Evolutionary conservation across 768 basidiomycete species (phyloP).

Genomic region (Leccinum boreale): DNA sequence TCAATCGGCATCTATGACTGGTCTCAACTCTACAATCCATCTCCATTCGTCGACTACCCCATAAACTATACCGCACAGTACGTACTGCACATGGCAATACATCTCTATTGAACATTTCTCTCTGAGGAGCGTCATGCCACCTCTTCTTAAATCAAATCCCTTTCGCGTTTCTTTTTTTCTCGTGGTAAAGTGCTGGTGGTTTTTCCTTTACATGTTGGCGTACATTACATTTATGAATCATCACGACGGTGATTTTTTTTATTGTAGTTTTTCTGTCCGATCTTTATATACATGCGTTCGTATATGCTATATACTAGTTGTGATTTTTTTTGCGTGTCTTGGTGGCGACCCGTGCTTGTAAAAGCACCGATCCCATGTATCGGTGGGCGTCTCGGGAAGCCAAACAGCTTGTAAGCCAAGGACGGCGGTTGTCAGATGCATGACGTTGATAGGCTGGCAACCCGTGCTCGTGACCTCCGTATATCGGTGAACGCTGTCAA

Average conservation of each 20-base stretch:
- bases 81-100: constrained; percentile 27
- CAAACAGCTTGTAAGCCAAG: no score
- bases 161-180: constrained; percentile 2
- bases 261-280: no score
- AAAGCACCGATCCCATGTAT: no score
- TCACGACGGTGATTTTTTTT: background rate
- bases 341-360: background rate
- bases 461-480: background rate
- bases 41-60: background rate
- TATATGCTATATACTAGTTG: constrained; percentile 8
- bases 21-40: constrained; percentile 6
- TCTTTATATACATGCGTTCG: constrained; percentile 8
- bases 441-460: no score
- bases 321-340: background rate
- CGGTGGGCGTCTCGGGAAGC: no score
- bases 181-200: background rate
- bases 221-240: background rate
- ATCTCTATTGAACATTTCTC: constrained; percentile 27
- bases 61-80: constrained; percentile 26
- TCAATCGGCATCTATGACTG: constrained; percentile 27
- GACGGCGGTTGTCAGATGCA: no score
- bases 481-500: background rate
- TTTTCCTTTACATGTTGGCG: no score
- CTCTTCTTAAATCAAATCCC: background rate
- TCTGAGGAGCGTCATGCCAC: constrained; percentile 7